These are phyloP conservation scores for Dendrobium officinale DNA, from an alignment of 106 monocot species.

Conservation along the genomic window DNA sequence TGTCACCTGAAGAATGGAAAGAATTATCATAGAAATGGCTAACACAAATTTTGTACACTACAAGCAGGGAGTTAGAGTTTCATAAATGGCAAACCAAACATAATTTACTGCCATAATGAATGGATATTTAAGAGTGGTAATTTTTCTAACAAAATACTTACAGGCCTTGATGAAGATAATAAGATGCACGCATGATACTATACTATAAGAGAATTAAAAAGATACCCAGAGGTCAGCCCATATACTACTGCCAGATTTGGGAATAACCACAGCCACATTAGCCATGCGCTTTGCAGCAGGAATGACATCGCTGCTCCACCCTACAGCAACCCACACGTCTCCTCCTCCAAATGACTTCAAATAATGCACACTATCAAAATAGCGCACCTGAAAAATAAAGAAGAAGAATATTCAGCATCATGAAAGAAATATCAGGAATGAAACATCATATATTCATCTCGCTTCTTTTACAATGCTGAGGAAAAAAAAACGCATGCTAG, in stretches of 20 bases:
- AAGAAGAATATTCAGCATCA: not conserved
- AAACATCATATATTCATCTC: not conserved
- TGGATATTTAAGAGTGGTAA: not conserved
- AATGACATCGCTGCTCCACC: conserved; percentile 92
- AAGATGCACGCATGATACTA: not conserved
- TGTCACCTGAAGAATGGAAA: conserved; percentile 45
- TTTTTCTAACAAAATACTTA: not conserved
- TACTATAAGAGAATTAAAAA: not conserved
- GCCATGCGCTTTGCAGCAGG: conserved; percentile 82
- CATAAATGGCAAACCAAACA: not conserved
- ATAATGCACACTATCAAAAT: conserved; percentile 80
- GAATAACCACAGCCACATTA: conserved; percentile 78
- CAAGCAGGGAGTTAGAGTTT: not conserved
- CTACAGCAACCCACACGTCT: conserved; percentile 96
- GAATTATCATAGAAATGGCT: not conserved
- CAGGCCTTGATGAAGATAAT: not conserved
- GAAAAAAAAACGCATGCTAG: not conserved
- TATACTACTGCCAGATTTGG: conserved; percentile 85
- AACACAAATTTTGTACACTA: not conserved
- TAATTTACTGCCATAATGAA: not conserved
- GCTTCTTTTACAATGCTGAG: too few relatives aligned
- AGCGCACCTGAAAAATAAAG: conserved; percentile 39
- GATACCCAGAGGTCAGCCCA: conserved; percentile 96
- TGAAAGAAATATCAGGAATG: not conserved
- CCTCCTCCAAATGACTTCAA: conserved; percentile 76